These are phyloP conservation scores for Globisporangium mamillatum DNA, from an alignment of 352 stramenopile species.

Conservation along the genomic window DNA sequence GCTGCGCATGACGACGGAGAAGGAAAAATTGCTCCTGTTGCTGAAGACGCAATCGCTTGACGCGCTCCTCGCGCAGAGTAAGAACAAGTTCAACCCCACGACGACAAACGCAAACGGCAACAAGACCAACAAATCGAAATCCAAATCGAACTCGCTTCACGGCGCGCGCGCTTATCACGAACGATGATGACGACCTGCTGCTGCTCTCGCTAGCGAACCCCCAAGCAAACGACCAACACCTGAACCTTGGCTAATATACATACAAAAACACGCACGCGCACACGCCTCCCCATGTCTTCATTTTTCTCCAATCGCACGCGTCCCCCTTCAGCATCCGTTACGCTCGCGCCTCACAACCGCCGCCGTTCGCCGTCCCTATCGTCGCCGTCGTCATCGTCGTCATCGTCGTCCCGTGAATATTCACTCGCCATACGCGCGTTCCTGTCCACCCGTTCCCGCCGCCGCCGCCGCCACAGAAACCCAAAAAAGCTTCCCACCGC, in stretches of 20 bases:
- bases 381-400: neutral
- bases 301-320: neutral
- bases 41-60: conserved; percentile 28
- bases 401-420: neutral
- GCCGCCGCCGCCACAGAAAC: neutral
- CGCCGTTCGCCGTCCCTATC: neutral
- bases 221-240: conserved; percentile 19
- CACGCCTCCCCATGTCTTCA: neutral
- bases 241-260: conserved; percentile 26
- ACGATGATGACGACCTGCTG: neutral
- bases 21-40: conserved; percentile 31
- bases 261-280: neutral
- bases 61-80: conserved; percentile 23
- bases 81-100: conserved; percentile 36
- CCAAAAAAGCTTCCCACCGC: neutral
- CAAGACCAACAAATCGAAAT: conserved; percentile 11
- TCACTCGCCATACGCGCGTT: neutral
- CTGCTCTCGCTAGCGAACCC: neutral
- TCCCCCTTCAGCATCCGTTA: neutral
- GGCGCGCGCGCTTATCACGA: conserved; percentile 23
- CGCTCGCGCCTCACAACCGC: neutral
- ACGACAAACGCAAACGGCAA: conserved; percentile 14
- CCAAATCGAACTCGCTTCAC: conserved; percentile 19
- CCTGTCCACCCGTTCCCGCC: conserved; percentile 2
- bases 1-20: conserved; percentile 22